These are phyloP conservation scores for Lablab purpureus DNA, from an alignment of 306 rosid genomes.

Conservation along the genomic window DNA sequence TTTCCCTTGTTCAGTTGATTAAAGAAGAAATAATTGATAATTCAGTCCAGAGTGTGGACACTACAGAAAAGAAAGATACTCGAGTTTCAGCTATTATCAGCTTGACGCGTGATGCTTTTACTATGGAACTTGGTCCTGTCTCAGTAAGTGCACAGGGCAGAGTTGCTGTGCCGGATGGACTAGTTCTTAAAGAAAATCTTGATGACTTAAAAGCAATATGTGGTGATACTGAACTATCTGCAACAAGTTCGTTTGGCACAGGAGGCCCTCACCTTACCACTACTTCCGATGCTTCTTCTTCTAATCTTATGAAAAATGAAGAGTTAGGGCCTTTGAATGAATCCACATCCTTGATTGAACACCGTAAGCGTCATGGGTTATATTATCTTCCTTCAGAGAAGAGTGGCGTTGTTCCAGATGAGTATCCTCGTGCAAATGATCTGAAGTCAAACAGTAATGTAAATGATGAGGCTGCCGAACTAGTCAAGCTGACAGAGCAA, in stretches of 20 bases:
- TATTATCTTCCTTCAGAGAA: conserved; percentile 88
- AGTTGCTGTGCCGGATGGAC: conserved; percentile 83
- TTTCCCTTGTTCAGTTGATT: conserved; percentile 69
- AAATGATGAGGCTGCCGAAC: conserved; percentile 65
- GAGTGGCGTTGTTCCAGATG: conserved; percentile 56
- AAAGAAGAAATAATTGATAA: conserved; percentile 54
- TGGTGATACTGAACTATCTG: conserved; percentile 67
- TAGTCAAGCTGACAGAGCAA: conserved; percentile 77
- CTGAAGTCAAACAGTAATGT: conserved; percentile 50
- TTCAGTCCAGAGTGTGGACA: conserved; percentile 51
- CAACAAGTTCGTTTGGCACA: conserved; percentile 50
- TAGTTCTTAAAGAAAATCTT: conserved; percentile 77
- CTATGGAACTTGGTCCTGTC: conserved; percentile 79
- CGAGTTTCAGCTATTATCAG: conserved; percentile 56
- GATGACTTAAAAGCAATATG: conserved; percentile 69
- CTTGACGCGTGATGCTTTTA: conserved; percentile 63
- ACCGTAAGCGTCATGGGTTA: conserved; percentile 88
- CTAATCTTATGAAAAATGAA: conserved; percentile 53
- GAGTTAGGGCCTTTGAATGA: conserved; percentile 65
- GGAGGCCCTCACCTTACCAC: conserved; percentile 56
- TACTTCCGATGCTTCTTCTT: conserved; percentile 48
- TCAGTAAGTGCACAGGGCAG: conserved; percentile 79
- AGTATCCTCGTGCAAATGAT: conserved; percentile 90
- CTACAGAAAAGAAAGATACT: conserved; percentile 47
- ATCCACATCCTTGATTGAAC: conserved; percentile 85